Evolutionary conservation across 345 rosid species (phyloP), one percentile per base, ranked within the genome.

Genomic region (Ceriops tagal): DNA sequence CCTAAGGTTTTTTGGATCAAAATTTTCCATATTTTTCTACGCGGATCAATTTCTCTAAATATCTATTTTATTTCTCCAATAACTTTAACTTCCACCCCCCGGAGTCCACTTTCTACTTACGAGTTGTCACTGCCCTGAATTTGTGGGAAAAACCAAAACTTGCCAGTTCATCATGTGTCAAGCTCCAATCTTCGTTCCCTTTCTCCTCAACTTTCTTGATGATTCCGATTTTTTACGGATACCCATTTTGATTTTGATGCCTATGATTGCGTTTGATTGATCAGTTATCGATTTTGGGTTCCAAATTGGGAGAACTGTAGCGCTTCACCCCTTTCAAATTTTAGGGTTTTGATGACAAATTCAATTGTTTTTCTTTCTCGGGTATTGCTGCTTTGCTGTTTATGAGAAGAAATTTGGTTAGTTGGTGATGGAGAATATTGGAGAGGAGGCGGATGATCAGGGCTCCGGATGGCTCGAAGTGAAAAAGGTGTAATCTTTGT

Each of bases 381-480:
- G 49, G 22, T 49, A 53, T 55, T 53, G 52, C 15, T 31, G 43
- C 34, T 52, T 64, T 19, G 64, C 34, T 55, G 22, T 39, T 32
- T 73, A 28, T 28, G 34, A 39, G 65, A 30, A 62, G 74, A n/a
- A 47, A 49, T 72, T n/a, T 30, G 68, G 30, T 59, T 68, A 16
- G 58, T 57, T 65, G 73, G 57, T 71, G 64, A 85, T 87, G 92
- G 88, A 87, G 70, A 74, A 34, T 71, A 75, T 65, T 69, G 82
- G 69, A 53, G 88, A 77, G 62, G 72, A 75, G 21, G 76, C 66
- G 9, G 89, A 88, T 71, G 92, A 88, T 88, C 88, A 85, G 57
- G 79, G 88, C 72, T 82, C 89, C 2, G 89, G 92, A 69, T 88
- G 92, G 92, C 60, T 82, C 74, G 73, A 84, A 84, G 89, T 88